Evolutionary conservation across 2,329 filamentous ascomycete species (phyloP), one percentile per base, ranked within the genome.

Genomic region (Scedosporium aurantiacum): DNA sequence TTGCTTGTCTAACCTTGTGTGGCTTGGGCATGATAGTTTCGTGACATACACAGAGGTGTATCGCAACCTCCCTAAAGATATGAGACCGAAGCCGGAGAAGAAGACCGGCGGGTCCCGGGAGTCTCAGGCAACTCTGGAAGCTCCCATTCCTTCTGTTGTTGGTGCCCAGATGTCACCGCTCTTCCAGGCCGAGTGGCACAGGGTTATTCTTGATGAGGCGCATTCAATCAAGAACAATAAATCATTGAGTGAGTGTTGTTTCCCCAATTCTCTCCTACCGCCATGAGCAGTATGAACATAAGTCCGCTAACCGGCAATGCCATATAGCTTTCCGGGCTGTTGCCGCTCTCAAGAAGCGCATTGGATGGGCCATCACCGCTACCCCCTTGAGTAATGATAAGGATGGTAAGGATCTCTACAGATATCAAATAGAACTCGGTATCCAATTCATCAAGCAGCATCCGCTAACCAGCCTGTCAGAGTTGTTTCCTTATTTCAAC

Each of bases 151-250:
- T 21, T 18, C 23, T 32, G n/a, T 2, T 7, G n/a, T 6, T 14
- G 50, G 14, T 23, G n/a, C 7, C 7, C 1, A 27, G n/a, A 27
- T 5, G 18, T 75, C 75, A 66, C 71, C 73, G 52, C 60, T 67
- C 65, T 37, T 68, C 32, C 5, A 74, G 0, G 65, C 76, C 3
- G 68, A 72, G 0, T 83, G 77, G 72, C 76, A 80, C 47, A 71
- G 84, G 1, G 63, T 86, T 3, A 75, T 85, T 1, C 70, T 85
- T 0, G 83, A 86, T 55, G 83, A 86, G 65, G 81, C 78, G 0
- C 82, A 85, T 58, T 66, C 65, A 0, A 82, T 86, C 63, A 84
- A 84, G 63, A 84, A 82, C 32, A 69, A 75, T 5, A 61, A 61
- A 0, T 68, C 70, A 0, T 60, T 64, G 7, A 70, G 74, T 75